phyloP scores from a whole-genome alignment of 116 monocot genomes.

The Thalassia testudinum region DNA sequence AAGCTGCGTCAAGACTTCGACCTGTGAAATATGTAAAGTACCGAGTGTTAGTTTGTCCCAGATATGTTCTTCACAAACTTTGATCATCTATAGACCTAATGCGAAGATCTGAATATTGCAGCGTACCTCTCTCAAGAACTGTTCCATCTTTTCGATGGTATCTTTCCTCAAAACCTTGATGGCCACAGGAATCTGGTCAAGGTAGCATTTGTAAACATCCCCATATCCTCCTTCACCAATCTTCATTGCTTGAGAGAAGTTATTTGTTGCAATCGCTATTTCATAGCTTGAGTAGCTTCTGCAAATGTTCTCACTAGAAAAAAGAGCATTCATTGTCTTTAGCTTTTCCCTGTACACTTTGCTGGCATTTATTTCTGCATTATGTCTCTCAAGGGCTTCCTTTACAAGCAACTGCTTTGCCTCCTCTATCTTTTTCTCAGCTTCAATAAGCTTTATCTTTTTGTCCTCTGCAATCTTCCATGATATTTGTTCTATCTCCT shows the following conservation, averaged over 20 bases:
- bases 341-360: slow-evolving; percentile 26
- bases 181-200: slow-evolving; percentile 82
- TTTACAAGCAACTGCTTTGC: slow-evolving; percentile 26
- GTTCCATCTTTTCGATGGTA: slow-evolving; percentile 28
- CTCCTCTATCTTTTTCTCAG: slow-evolving; percentile 33
- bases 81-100: too few species aligned
- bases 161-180: slow-evolving; percentile 65
- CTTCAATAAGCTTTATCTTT: slow-evolving; percentile 36
- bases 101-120: too few species aligned
- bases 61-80: too few species aligned
- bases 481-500: slow-evolving; percentile 34
- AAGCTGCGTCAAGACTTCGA: slow-evolving; percentile 70
- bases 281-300: slow-evolving; percentile 46
- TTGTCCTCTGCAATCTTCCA: slow-evolving; percentile 37
- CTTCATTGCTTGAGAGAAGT: slow-evolving; percentile 64
- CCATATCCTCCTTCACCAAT: slow-evolving; percentile 89
- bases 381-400: slow-evolving; percentile 34
- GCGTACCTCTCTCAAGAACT: slow-evolving; percentile 76
- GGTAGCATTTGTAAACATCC: slow-evolving; percentile 60
- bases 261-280: slow-evolving; percentile 70
- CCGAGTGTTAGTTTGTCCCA: too few species aligned
- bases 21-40: slow-evolving; percentile 19
- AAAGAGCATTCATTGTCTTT: slow-evolving; percentile 23
- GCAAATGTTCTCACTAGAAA: slow-evolving; percentile 31
- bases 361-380: slow-evolving; percentile 33